Evolutionary conservation across 768 basidiomycete species (phyloP).

Genomic region (Lenzites betulinus): DNA sequence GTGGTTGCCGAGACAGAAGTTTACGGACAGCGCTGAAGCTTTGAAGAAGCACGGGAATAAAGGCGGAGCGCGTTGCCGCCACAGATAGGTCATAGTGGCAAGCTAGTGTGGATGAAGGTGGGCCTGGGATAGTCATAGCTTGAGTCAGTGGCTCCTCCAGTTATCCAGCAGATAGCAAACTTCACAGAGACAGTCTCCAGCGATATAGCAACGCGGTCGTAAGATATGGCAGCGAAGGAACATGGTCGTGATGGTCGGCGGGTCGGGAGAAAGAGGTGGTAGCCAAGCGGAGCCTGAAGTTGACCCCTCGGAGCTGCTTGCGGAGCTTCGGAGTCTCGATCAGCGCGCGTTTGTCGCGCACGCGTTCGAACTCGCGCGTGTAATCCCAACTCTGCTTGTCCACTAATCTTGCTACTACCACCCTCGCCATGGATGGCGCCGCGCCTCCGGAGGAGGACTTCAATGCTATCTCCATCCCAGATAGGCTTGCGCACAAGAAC

Average conservation of each 20-base stretch:
- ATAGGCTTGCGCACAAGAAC: conserved; percentile 91
- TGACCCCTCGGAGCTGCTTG: neutral
- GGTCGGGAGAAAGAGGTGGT: no score
- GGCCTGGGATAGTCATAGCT: no score
- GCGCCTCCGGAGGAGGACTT: conserved; percentile 96
- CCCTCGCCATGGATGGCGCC: conserved; percentile 76
- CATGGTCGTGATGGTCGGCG: no score
- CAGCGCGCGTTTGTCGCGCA: conserved; percentile 16
- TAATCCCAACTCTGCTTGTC: conserved; percentile 15
- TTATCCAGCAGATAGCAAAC: no score
- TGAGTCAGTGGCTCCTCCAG: no score
- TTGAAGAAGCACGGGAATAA: neutral
- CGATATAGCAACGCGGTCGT: no score
- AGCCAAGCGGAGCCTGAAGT: conserved; percentile 2
- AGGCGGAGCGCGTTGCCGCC: neutral
- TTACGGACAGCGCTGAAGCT: neutral
- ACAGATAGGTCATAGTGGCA: no score
- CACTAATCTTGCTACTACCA: conserved; percentile 11
- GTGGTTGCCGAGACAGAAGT: neutral
- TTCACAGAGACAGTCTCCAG: no score
- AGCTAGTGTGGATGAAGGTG: no score
- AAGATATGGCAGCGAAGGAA: no score
- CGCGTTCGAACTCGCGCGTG: conserved; percentile 13
- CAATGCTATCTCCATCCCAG: conserved; percentile 70
- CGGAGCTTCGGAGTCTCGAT: conserved; percentile 9